Evolutionary conservation across 257 asterid genomes (phyloP), one percentile per base, ranked within the genome.

Genomic region (Prunella vulgaris): DNA sequence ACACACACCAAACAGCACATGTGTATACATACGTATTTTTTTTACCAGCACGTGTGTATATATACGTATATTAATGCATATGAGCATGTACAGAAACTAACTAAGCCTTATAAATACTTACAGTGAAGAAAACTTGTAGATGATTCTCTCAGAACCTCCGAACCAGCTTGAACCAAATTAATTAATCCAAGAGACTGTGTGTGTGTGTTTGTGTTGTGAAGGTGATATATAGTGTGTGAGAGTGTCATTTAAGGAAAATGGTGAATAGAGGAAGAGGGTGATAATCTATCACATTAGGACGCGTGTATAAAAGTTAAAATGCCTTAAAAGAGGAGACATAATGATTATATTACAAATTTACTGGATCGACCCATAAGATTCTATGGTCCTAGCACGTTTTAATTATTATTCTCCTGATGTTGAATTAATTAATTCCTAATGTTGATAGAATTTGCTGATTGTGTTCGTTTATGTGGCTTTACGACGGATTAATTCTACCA

Each of bases 311-410:
- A 21, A 38, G 54, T 62, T 37, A 24, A 13, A 37, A 12, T 69
- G 66, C 62, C 67, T 40, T 8, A 13, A 69, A 63, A 56, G 57
- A 4, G 57, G 76, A 42, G 76, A 74, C 79, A 61, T n/a, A 21
- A 61, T n/a, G n/a, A n/a, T 46, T 7, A 62, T 21, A 12, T 28
- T 52, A 27, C 32, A 46, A 3, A 67, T 25, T 3, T 5, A 30
- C 18, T 27, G 4, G 5, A 10, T 25, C 67, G 4, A 25, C 21
- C 4, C 12, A 13, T 58, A 13, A 14, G 42, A 58, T 58, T 58
- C 42, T 40, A 4, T 52, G 59, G 14, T 52, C 59, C 54, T n/a
- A 7, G n/a, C 13, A 2, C 12, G 0, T 33, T 2, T 2, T 35
- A 35, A 1, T 35, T 35, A 35, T 32, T 3, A 4, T 32, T 5